Base-by-base conservation (phyloP, 345 rosid species). In the Firmiana major region DNA sequence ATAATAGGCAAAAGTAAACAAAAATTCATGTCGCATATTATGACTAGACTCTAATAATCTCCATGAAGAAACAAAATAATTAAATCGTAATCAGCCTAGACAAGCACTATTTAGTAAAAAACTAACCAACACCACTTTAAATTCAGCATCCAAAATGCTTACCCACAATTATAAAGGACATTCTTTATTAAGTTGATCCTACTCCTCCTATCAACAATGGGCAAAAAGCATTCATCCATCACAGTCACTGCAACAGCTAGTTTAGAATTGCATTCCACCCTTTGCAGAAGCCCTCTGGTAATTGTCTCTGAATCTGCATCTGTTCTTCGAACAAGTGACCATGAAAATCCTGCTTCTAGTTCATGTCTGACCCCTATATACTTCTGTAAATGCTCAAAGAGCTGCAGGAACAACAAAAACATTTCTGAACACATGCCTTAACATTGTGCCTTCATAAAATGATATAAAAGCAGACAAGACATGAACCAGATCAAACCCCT, bases 191-290 rank as follows among this genome's bases (percentile, higher is more conserved):
- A 76, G 87, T 92, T 92, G 83, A 91, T 84, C 67, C 92, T 89
- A 89, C 97, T 94, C 81, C 94, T 88, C 71, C 89, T 80, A 82
- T 94, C 97, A 83, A 84, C 81, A 71, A 92, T 91, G 54, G 98
- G 98, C 76, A 89, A 81, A 85, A 92, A 94, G 86, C 98, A 94
- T 83, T 92, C 98, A 81, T 94, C 94, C 98, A 94, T 92, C 63
- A 94, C 82, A 49, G 83, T 79, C 72, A 88, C 80, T 3, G 97
- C 97, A 75, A 92, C 88, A 43, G 97, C 93, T 59, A 90, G 88
- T 87, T 91, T 92, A 51, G 94, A 90, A 85, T 91, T 90, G 87
- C 90, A 88, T 83, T 91, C 93, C 75, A 85, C 93, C 72, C 83
- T 84, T 65, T 75, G 89, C 49, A 88, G 83, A 79, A 86, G 87